Conservation (phyloP, 495 filamentous ascomycete genomes). For the Tricharina praecox region DNA sequence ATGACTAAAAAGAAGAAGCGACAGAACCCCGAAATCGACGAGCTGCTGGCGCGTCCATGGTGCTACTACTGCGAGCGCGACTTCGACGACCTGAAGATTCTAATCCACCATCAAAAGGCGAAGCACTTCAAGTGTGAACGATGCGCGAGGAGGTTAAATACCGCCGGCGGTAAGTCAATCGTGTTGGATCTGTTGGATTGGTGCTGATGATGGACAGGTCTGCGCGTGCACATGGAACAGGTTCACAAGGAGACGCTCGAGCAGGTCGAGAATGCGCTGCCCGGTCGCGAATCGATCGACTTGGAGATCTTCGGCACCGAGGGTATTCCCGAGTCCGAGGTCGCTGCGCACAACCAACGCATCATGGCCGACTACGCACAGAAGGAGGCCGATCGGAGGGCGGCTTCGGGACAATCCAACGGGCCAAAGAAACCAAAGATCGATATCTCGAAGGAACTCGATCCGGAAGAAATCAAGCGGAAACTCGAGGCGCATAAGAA, state of each 20-base stretch:
- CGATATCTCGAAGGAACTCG: constrained; percentile 34
- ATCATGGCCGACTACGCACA: constrained; percentile 69
- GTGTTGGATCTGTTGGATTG: neutral
- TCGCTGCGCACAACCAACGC: constrained; percentile 64
- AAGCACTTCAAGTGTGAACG: constrained; percentile 96
- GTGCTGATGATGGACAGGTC: constrained; percentile 43
- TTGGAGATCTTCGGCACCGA: constrained; percentile 98
- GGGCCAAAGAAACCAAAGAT: constrained; percentile 69
- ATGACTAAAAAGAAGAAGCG: constrained; percentile 76
- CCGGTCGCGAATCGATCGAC: constrained; percentile 63
- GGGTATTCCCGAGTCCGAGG: constrained; percentile 75
- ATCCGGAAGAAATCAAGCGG: constrained; percentile 60
- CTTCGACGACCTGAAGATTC: constrained; percentile 90
- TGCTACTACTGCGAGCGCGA: constrained; percentile 99
- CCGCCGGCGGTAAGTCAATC: constrained; percentile 64
- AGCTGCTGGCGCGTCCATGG: constrained; percentile 76
- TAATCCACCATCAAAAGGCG: constrained; percentile 91
- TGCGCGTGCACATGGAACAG: constrained; percentile 92
- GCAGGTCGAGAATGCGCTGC: constrained; percentile 77
- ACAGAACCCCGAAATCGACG: constrained; percentile 66
- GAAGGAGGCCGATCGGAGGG: constrained; percentile 65
- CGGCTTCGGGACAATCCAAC: constrained; percentile 67
- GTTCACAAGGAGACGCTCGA: constrained; percentile 86
- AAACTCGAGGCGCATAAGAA: constrained; percentile 59
- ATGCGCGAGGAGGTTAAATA: constrained; percentile 76